phyloP scores from a whole-genome alignment of 2,329 filamentous ascomycete genomes.

The Cercospora brassicicola region DNA sequence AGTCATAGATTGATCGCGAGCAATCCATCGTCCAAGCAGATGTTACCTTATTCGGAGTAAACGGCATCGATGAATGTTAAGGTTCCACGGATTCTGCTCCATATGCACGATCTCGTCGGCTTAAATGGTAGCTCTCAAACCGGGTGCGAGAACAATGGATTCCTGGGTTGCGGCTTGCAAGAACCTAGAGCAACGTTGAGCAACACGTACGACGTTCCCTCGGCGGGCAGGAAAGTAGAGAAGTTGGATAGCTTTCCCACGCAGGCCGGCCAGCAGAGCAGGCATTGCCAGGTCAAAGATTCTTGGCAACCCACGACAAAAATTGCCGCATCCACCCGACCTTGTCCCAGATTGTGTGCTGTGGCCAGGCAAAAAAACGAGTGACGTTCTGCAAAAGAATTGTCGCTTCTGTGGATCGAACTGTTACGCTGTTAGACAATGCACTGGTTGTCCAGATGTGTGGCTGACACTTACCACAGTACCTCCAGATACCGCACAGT shows the following conservation, averaged over 20 bases:
- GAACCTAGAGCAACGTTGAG: not conserved
- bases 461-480: slow-evolving; percentile 16
- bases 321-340: not conserved
- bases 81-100: not conserved
- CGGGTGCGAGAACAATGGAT: not conserved
- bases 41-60: not conserved
- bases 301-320: not conserved
- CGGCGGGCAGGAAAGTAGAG: not conserved
- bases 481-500: slow-evolving; percentile 28
- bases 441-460: not conserved
- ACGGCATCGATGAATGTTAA: not conserved
- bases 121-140: not conserved
- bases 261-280: not conserved
- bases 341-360: not conserved
- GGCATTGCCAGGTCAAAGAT: not conserved
- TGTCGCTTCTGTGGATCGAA: slow-evolving; percentile 25
- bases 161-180: not conserved
- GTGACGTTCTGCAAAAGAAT: slow-evolving; percentile 1
- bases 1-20: not conserved
- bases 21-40: not conserved
- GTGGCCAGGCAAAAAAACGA: not conserved
- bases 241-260: not conserved
- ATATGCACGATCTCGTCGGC: not conserved
- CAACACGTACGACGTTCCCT: not conserved
- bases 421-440: not conserved